These are phyloP conservation scores for Aspergillus sp. DNA, from an alignment of 2,329 filamentous ascomycete species.

Conservation along the genomic window DNA sequence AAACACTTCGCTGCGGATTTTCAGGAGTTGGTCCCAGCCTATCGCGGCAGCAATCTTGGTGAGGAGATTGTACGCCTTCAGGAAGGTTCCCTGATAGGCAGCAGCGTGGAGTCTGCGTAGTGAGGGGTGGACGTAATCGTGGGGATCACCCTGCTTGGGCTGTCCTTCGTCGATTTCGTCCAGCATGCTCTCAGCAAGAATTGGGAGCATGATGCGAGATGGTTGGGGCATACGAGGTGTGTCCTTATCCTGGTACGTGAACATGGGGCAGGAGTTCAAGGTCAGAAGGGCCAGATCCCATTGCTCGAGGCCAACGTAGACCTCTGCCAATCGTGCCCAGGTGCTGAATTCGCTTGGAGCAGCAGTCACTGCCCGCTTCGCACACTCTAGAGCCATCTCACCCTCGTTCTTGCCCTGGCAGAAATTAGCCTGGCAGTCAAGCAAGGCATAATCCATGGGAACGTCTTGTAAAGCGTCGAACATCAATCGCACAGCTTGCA, in stretches of 20 bases:
- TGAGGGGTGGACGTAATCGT: slow-evolving; percentile 84
- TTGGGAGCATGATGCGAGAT: slow-evolving; percentile 80
- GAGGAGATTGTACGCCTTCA: slow-evolving; percentile 88
- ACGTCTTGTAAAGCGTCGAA: slow-evolving; percentile 86
- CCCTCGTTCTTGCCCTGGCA: slow-evolving; percentile 84
- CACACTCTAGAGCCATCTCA: slow-evolving; percentile 86
- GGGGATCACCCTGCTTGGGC: slow-evolving; percentile 68
- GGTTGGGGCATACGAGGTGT: slow-evolving; percentile 92
- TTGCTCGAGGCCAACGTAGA: slow-evolving; percentile 91
- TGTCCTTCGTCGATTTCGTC: slow-evolving; percentile 96
- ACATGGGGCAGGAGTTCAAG: slow-evolving; percentile 98
- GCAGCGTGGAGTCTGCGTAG: slow-evolving; percentile 83
- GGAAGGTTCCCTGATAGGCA: slow-evolving; percentile 90
- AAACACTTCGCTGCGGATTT: slow-evolving; percentile 93
- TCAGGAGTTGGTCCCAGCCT: slow-evolving; percentile 94
- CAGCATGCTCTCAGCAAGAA: slow-evolving; percentile 82
- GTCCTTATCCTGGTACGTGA: slow-evolving; percentile 98
- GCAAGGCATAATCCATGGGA: slow-evolving; percentile 96
- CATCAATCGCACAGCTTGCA: slow-evolving; percentile 86
- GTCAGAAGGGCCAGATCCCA: slow-evolving; percentile 96
- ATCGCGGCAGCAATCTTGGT: slow-evolving; percentile 97
- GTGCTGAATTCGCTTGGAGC: slow-evolving; percentile 97
- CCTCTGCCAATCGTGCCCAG: slow-evolving; percentile 89
- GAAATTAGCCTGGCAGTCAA: slow-evolving; percentile 92
- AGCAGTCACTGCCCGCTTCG: slow-evolving; percentile 90